Conservation (phyloP, 768 basidiomycete species). For the Suillus americanus region DNA sequence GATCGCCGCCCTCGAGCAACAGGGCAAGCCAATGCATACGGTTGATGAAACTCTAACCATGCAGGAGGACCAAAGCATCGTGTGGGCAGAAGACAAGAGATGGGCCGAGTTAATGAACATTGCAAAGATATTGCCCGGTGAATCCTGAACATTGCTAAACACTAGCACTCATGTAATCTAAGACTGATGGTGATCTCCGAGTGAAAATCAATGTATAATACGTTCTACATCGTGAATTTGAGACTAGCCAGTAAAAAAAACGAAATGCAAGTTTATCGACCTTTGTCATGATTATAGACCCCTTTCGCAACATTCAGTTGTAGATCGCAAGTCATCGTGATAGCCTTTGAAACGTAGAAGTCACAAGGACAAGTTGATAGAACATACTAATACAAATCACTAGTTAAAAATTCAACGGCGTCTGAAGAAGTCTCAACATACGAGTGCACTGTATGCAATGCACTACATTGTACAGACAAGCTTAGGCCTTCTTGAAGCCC, state of each 20-base stretch:
- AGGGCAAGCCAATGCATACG: slow-evolving; percentile 29
- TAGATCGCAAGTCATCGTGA: neutral
- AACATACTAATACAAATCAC: neutral
- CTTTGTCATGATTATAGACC: too few relatives aligned
- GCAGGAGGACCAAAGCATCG: slow-evolving; percentile 48
- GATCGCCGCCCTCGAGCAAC: slow-evolving; percentile 38
- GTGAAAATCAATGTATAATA: neutral
- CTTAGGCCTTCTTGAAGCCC: slow-evolving; percentile 28
- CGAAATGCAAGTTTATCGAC: neutral
- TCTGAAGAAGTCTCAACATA: neutral
- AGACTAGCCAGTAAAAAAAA: neutral
- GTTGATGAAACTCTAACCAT: slow-evolving; percentile 48
- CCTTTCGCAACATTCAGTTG: too few relatives aligned
- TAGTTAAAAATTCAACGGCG: neutral
- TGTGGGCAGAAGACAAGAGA: slow-evolving; percentile 52
- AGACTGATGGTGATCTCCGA: neutral
- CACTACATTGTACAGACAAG: neutral
- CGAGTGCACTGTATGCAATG: neutral
- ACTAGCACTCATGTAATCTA: neutral
- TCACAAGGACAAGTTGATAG: neutral
- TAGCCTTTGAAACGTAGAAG: neutral
- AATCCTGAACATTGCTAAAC: slow-evolving; percentile 6
- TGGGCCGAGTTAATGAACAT: slow-evolving; percentile 53
- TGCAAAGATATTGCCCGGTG: slow-evolving; percentile 28
- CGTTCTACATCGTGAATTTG: neutral